Evolutionary conservation across 1,284 basidiomycete species (phyloP), one percentile per base, ranked within the genome.

Genomic region (Trametes versicolor): DNA sequence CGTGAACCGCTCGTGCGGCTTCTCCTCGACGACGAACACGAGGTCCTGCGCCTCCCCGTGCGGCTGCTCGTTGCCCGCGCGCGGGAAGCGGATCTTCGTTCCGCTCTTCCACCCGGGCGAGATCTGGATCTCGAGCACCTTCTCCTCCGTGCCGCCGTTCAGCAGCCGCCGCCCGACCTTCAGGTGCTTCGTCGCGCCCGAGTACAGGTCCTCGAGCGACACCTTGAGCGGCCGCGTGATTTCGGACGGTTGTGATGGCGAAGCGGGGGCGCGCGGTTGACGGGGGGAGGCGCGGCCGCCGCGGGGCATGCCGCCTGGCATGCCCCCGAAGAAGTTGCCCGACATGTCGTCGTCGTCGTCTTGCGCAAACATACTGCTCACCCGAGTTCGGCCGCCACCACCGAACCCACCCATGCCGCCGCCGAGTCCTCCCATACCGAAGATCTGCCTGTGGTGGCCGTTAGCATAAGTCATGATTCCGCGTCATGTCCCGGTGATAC

Each of bases 11-110:
- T 85, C 79, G 76, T 98, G 93, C 7, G 90, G 88, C 79, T 96
- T 97, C 79, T 98, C 95, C 77, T 97, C 95, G 10, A 97, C 90
- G 48, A 97, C 87, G 74, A 98, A 97, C 15, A 94, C 92, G 25
- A 98, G 85, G 79, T 94, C 95, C 77, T 95, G 94, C 21, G 91
- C 79, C 65, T 94, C 93, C 6, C 93, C 88, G 34, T 71, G 80
- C n/a, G 85, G 78, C 64, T 88, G 86, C 74, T 98, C 96, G 78
- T 98, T 96, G 3, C 96, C 96, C 7, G 94, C 90, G 23, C 87
- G 86, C 0, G 93, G 89, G 79, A 96, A 98, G 63, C 94, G 90
- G 67, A 98, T 87, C 81, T 97, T 98, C 23, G 96, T 98, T 2
- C 96, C 96, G 69, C 87, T 86, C 81, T 93, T 93, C 91, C 91